These are phyloP conservation scores for Peziza echinospora DNA, from an alignment of 495 filamentous ascomycete genomes.

Conservation along the genomic window DNA sequence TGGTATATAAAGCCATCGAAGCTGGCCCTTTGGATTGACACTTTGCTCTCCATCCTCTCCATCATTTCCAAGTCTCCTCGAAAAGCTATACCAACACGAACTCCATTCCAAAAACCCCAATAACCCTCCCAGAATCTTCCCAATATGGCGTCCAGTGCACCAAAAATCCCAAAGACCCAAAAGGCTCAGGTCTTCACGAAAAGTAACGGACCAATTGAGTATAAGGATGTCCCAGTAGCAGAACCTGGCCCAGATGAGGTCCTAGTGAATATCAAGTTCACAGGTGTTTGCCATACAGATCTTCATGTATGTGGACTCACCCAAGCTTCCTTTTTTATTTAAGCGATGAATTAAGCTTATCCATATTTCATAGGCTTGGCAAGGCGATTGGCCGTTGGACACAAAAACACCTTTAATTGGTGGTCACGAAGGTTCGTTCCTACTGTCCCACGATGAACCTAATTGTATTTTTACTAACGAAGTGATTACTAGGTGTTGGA, in stretches of 20 bases:
- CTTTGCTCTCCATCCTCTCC: too few relatives aligned
- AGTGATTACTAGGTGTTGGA: constrained; percentile 1
- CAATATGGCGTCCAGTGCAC: too few relatives aligned
- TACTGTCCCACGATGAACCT: too few relatives aligned
- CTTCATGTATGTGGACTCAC: constrained; percentile 19
- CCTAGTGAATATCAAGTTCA: constrained; percentile 76
- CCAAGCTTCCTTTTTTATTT: neutral
- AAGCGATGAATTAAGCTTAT: constrained; percentile 2
- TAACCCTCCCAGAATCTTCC: too few relatives aligned
- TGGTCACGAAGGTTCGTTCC: constrained; percentile 51
- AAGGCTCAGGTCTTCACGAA: constrained; percentile 74
- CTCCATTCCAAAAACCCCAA: too few relatives aligned
- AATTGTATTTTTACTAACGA: too few relatives aligned
- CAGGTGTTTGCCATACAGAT: constrained; percentile 84
- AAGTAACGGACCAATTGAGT: constrained; percentile 46
- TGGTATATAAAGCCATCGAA: too few relatives aligned
- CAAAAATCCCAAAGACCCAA: constrained; percentile 44
- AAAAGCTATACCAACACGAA: too few relatives aligned
- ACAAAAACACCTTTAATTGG: constrained; percentile 71
- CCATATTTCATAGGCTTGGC: constrained; percentile 52
- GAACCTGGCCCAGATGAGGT: constrained; percentile 71
- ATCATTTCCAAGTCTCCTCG: too few relatives aligned
- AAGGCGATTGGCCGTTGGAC: constrained; percentile 67
- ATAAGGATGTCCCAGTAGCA: constrained; percentile 64
- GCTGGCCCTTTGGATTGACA: too few relatives aligned